A percentile compares a stretch with the other conserved stretches of the same genome.
phyloP scores from a whole-genome alignment of 306 rosid species.

The Rosa persica region DNA sequence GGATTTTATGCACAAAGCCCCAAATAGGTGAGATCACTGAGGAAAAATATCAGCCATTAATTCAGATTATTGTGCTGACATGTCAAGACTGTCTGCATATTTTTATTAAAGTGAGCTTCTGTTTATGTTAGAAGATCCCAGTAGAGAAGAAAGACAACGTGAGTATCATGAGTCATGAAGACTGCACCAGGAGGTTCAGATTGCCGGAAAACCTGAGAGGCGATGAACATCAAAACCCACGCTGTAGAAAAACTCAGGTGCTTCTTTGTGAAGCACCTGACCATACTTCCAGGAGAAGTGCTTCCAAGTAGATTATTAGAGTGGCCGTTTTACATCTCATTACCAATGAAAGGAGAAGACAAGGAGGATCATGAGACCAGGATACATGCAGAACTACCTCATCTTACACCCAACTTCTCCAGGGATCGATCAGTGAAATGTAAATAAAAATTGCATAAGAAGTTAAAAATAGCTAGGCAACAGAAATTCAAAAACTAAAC shows the following conservation, averaged over 20 bases:
- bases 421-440: background rate
- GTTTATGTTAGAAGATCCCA: background rate
- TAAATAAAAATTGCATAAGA: background rate
- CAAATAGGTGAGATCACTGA: too few species aligned
- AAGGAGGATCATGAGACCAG: too few species aligned
- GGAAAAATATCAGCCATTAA: too few species aligned
- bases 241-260: too few species aligned
- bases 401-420: background rate
- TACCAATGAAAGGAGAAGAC: too few species aligned
- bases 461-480: background rate
- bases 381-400: too few species aligned
- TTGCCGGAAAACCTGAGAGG: background rate
- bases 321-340: too few species aligned
- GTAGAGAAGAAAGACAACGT: background rate
- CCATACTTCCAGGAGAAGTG: too few species aligned
- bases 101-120: background rate
- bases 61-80: background rate
- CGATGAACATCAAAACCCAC: background rate
- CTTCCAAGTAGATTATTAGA: too few species aligned
- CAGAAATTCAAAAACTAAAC: background rate
- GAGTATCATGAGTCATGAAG: background rate
- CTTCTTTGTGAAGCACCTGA: too few species aligned
- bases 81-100: too few species aligned
- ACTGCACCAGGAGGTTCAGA: background rate
- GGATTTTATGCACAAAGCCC: too few species aligned